Base-by-base conservation (phyloP, 495 filamentous ascomycete species). In the Podospora anserina region DNA sequence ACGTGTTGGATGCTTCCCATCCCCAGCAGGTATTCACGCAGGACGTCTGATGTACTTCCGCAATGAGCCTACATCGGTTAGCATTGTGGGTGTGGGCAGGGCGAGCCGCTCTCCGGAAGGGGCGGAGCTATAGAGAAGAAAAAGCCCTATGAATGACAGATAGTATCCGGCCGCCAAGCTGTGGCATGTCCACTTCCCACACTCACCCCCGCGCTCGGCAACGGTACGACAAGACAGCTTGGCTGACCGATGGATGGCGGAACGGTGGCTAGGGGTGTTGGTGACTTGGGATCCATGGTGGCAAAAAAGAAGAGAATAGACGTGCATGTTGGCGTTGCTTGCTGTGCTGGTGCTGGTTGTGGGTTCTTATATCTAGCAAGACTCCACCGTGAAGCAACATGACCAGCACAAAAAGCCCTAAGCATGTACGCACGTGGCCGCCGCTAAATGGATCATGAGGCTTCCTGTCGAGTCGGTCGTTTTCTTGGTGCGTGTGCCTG, bases 401-500 rank as follows among this genome's bases (percentile, higher is more conserved):
- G 39, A 49, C 39, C 59, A 69, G 56, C 68, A 68, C 20, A 60
- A 63, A 61, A 61, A 5, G 32, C 56, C 57, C 26, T 60, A 23
- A 55, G 64, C 30, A 49, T 3, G 39, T 49, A 49, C 18, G 75
- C 72, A 76, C 75, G 76, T 77, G 77, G 72, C 75, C 67, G 61
- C 44, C 59, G 68, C 63, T 74, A 66, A 72, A 70, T 73, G 74
- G 75, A 32, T 18, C 59, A 11, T 49, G 39, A 49, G 39, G 39
- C 39, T 49, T 13, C 15, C 13, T 49, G 39, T 49, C 39, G 39
- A 49, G 58, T 28, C 39, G 39, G 34, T 55, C n/a, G 56, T 26
- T 34, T 26, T 53, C 30, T 34, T 55, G 19, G 59, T 34, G 56
- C 27, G 23, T n/a, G 19, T 20, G 19, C 39, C 39, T 49, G 39